Percentiles rank a stretch among this genome's conserved stretches.
phyloP scores from a whole-genome alignment of 371 early-diverging fungal genomes.

The Lichtheimia hyalospora region DNA sequence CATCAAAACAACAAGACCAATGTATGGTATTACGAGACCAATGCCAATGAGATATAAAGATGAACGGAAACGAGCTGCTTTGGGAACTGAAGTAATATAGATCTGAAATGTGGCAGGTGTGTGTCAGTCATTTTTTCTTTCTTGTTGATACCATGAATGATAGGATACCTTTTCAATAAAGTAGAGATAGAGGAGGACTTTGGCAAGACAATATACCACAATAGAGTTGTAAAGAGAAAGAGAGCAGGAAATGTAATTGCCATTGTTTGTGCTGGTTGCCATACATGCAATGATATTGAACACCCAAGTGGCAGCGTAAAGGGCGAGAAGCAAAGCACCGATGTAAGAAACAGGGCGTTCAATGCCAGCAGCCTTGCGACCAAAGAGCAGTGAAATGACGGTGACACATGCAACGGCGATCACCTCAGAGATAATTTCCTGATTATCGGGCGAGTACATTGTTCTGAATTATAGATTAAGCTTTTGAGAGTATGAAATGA shows the following conservation, averaged over 20 bases:
- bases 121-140: too few species aligned
- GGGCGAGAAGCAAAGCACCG: conserved; percentile 31
- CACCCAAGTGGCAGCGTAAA: conserved; percentile 35
- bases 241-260: conserved; percentile 34
- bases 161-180: conserved; percentile 44
- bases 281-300: conserved; percentile 35
- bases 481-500: conserved; percentile 8
- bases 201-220: conserved; percentile 32
- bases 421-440: conserved; percentile 31
- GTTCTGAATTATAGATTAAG: neutral
- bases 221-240: conserved; percentile 38
- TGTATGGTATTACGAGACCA: conserved; percentile 31
- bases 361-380: conserved; percentile 37
- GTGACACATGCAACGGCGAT: conserved; percentile 36
- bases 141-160: too few species aligned
- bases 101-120: conserved; percentile 4
- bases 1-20: conserved; percentile 37
- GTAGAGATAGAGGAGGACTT: conserved; percentile 42
- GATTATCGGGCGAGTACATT: conserved; percentile 32
- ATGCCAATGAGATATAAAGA: conserved; percentile 38
- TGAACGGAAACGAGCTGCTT: conserved; percentile 14
- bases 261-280: conserved; percentile 40
- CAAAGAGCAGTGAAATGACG: conserved; percentile 40
- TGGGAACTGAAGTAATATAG: conserved; percentile 27
- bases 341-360: conserved; percentile 39